phyloP scores from a whole-genome alignment of 2,329 filamentous ascomycete species.

The Claviceps lovelessii region DNA sequence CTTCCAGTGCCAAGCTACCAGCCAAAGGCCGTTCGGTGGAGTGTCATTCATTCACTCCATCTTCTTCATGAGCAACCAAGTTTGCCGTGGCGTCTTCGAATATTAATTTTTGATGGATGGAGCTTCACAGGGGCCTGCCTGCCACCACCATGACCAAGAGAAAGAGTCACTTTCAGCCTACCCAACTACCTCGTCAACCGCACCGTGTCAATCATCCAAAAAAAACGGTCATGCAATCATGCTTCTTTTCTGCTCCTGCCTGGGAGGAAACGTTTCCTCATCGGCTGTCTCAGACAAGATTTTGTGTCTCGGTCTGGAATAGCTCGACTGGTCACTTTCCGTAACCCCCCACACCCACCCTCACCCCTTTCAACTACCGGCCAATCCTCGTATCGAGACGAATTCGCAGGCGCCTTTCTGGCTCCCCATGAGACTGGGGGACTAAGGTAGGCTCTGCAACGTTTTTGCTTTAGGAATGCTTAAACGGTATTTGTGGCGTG shows the following conservation, averaged over 20 bases:
- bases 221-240: not conserved
- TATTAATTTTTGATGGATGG: not conserved
- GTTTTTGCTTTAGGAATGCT: not conserved
- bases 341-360: not conserved
- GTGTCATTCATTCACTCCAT: not conserved
- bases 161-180: not conserved
- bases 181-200: not conserved
- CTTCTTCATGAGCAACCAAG: not conserved
- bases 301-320: not conserved
- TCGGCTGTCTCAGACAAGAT: not conserved
- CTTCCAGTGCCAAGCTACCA: not conserved
- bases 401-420: not conserved
- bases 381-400: not conserved
- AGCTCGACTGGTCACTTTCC: constrained; percentile 1
- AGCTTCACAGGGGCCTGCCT: not conserved
- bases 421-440: not conserved
- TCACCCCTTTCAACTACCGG: not conserved
- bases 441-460: not conserved
- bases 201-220: not conserved
- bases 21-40: not conserved
- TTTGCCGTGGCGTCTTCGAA: not conserved
- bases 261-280: not conserved
- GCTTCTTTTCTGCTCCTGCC: not conserved
- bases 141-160: not conserved
- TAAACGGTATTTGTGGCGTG: not conserved